Evolutionary conservation across 140 eudicot species (phyloP).

Genomic region (Senecio squalidus): DNA sequence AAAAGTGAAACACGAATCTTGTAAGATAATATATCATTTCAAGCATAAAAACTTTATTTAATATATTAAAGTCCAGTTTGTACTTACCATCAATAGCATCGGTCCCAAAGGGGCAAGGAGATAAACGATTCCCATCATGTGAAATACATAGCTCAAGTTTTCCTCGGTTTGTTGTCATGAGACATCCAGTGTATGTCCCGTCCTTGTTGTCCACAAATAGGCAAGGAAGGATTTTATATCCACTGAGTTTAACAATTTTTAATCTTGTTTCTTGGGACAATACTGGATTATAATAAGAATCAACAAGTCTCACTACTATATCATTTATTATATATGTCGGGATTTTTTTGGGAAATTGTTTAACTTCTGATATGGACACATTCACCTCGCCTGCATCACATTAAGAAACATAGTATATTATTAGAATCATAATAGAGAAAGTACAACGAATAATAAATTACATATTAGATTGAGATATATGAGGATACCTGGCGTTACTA

Average conservation of each 20-base stretch:
- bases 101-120: conserved; percentile 62
- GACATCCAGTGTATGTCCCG: conserved; percentile 60
- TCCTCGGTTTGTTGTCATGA: conserved; percentile 35
- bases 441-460: neutral
- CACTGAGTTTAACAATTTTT: conserved; percentile 37
- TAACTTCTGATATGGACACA: conserved; percentile 50
- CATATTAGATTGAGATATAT: conserved; percentile 7
- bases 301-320: conserved; percentile 50
- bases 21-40: neutral
- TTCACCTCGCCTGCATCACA: conserved; percentile 57
- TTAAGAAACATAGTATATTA: neutral
- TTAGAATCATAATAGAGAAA: neutral
- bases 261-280: conserved; percentile 35
- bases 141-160: conserved; percentile 50
- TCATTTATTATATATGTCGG: conserved; percentile 33
- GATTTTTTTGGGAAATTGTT: conserved; percentile 35
- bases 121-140: conserved; percentile 31
- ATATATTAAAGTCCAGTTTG: neutral
- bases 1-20: too few relatives aligned
- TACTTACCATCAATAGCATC: conserved; percentile 54
- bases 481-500: conserved; percentile 61
- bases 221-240: conserved; percentile 7
- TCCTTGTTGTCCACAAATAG: conserved; percentile 48
- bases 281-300: conserved; percentile 68
- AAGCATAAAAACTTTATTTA: neutral